Conservation (phyloP, 2,329 filamentous ascomycete genomes). For the Botryotinia calthae region DNA sequence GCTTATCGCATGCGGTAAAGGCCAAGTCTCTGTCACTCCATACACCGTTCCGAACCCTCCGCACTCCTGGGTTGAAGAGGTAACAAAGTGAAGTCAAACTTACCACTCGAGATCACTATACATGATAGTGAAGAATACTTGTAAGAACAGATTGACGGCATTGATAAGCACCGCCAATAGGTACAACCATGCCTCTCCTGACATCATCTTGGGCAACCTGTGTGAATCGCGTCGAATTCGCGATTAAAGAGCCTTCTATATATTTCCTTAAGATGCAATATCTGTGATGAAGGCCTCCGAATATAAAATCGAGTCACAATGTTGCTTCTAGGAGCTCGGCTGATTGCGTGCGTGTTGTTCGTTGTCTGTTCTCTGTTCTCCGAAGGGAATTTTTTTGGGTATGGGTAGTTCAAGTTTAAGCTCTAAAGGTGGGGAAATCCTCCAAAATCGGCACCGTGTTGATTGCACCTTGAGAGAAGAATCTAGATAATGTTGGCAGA, state of each 20-base stretch:
- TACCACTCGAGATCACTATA: conserved; percentile 99
- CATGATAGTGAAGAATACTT: conserved; percentile 99
- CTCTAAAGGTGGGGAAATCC: conserved; percentile 20
- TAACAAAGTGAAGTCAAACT: conserved; percentile 40
- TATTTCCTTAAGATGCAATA: neutral
- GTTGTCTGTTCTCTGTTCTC: neutral
- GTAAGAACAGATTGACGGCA: conserved; percentile 98
- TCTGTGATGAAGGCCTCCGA: neutral
- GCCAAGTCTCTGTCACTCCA: neutral
- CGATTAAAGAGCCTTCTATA: conserved; percentile 3
- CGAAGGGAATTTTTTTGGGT: conserved; percentile 19
- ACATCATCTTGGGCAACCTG: conserved; percentile 62
- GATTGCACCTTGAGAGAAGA: neutral
- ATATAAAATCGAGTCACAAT: conserved; percentile 4
- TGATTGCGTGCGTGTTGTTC: conserved; percentile 10
- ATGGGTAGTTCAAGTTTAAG: conserved; percentile 12
- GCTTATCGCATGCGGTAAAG: neutral
- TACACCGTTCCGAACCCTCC: neutral
- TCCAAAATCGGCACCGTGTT: neutral
- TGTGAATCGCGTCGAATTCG: conserved; percentile 23
- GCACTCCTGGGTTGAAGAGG: neutral
- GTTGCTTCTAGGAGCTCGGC: conserved; percentile 16
- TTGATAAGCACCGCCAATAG: conserved; percentile 98
- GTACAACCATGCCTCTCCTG: conserved; percentile 97
- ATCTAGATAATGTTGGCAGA: neutral